Conservation (phyloP, 805 yeast species). For the Kockiozyma suomiensis region DNA sequence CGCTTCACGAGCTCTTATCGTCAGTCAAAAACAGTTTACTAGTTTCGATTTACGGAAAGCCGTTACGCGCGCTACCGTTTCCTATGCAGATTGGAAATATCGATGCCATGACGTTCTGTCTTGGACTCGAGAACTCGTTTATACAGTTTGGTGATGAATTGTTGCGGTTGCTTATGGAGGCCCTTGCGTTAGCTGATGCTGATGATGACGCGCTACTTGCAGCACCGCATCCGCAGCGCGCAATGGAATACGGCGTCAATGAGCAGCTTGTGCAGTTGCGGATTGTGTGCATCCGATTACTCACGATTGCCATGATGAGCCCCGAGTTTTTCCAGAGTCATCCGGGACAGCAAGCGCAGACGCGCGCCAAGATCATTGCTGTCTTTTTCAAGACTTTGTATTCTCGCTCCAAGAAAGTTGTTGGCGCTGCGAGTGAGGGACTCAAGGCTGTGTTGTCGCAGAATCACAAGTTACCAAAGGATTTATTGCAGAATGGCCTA, state of each 20-base stretch:
- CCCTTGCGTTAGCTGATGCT: slow-evolving; percentile 92
- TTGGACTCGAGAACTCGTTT: slow-evolving; percentile 77
- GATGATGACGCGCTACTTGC: slow-evolving; percentile 94
- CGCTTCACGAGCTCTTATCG: slow-evolving; percentile 73
- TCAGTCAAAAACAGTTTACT: slow-evolving; percentile 81
- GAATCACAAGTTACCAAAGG: slow-evolving; percentile 89
- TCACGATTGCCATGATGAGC: slow-evolving; percentile 80
- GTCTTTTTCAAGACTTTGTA: slow-evolving; percentile 93
- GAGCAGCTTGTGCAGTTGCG: slow-evolving; percentile 85
- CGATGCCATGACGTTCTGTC: slow-evolving; percentile 92
- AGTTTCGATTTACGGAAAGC: slow-evolving; percentile 96
- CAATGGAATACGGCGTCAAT: slow-evolving; percentile 82
- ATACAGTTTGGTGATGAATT: slow-evolving; percentile 87
- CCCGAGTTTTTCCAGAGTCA: slow-evolving; percentile 76
- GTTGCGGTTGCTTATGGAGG: slow-evolving; percentile 81
- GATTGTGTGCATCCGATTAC: slow-evolving; percentile 82
- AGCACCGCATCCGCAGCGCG: slow-evolving; percentile 59
- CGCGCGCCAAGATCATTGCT: slow-evolving; percentile 82
- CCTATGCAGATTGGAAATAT: slow-evolving; percentile 99
- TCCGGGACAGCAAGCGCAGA: slow-evolving; percentile 55
- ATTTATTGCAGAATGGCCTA: slow-evolving; percentile 88
- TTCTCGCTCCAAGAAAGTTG: slow-evolving; percentile 80
- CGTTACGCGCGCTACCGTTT: slow-evolving; percentile 93
- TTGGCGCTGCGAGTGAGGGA: slow-evolving; percentile 92
- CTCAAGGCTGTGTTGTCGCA: slow-evolving; percentile 79